These are phyloP conservation scores for Beauveria asiatica DNA, from an alignment of 2,329 filamentous ascomycete genomes.

Conservation along the genomic window DNA sequence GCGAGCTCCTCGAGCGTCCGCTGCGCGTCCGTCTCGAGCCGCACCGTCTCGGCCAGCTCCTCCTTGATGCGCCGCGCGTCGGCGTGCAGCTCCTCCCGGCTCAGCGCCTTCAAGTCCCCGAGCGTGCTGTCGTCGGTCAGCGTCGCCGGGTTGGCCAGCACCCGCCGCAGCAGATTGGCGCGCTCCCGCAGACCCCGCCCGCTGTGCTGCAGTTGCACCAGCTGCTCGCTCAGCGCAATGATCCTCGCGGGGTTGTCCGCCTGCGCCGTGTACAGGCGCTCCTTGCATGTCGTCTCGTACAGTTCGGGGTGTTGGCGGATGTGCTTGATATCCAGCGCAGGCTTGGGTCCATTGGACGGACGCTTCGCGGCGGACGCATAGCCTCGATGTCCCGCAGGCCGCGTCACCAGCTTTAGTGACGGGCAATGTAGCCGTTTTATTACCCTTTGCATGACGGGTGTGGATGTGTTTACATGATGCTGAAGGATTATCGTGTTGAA, in stretches of 20 bases:
- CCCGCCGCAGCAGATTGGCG: conserved; percentile 52
- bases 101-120: conserved; percentile 25
- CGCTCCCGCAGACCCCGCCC: conserved; percentile 55
- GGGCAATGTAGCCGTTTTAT: conserved; percentile 20
- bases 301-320: conserved; percentile 78
- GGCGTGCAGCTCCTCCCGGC: conserved; percentile 46
- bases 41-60: conserved; percentile 51
- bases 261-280: conserved; percentile 68
- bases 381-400: conserved; percentile 13
- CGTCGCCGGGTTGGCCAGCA: conserved; percentile 44
- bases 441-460: conserved; percentile 24
- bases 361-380: conserved; percentile 30
- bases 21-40: conserved; percentile 49
- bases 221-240: conserved; percentile 44
- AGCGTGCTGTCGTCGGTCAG: conserved; percentile 35
- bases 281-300: conserved; percentile 73
- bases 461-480: conserved; percentile 14
- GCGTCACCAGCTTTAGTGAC: conserved; percentile 14
- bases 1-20: conserved; percentile 67
- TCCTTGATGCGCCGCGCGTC: conserved; percentile 59
- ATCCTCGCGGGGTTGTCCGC: conserved; percentile 49
- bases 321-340: conserved; percentile 75
- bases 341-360: conserved; percentile 66
- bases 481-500: not conserved
- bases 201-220: conserved; percentile 51